Conservation (phyloP, 2,329 filamentous ascomycete genomes). For the Meredithiella fracta region DNA sequence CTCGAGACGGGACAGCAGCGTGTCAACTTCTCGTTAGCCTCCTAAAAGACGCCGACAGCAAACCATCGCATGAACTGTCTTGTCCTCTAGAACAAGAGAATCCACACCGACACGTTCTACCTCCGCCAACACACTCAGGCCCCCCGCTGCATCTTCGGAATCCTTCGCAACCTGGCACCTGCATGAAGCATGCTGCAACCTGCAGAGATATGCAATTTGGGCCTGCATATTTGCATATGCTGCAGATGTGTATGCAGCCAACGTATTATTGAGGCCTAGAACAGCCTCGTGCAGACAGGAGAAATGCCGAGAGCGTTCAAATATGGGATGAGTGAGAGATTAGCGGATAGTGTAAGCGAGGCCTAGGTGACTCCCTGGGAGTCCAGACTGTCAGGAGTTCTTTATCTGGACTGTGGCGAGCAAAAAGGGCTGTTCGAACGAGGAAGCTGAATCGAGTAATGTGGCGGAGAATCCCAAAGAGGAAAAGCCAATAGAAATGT, state of each 20-base stretch:
- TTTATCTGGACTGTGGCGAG: not conserved
- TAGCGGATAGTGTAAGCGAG: not conserved
- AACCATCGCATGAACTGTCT: not conserved
- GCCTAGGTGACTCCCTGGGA: not conserved
- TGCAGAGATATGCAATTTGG: not conserved
- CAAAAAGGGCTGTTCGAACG: not conserved
- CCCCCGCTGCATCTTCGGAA: not conserved
- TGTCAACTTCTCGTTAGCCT: not conserved
- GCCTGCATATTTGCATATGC: slow-evolving; percentile 2
- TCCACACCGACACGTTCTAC: not conserved
- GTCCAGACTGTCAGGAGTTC: not conserved
- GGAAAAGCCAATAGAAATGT: not conserved
- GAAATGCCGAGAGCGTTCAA: not conserved
- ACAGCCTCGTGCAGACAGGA: not conserved
- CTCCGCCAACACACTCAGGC: not conserved
- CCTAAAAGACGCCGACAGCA: not conserved
- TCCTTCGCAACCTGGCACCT: not conserved
- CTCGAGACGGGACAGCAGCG: not conserved
- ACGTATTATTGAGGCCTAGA: slow-evolving; percentile 7
- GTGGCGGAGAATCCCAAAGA: not conserved
- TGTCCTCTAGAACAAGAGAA: not conserved
- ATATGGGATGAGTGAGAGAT: not conserved
- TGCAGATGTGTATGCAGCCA: slow-evolving; percentile 2
- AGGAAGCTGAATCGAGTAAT: not conserved
- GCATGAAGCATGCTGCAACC: not conserved